These are phyloP conservation scores for Pyrenula massariospora DNA, from an alignment of 495 filamentous ascomycete genomes.

Conservation along the genomic window DNA sequence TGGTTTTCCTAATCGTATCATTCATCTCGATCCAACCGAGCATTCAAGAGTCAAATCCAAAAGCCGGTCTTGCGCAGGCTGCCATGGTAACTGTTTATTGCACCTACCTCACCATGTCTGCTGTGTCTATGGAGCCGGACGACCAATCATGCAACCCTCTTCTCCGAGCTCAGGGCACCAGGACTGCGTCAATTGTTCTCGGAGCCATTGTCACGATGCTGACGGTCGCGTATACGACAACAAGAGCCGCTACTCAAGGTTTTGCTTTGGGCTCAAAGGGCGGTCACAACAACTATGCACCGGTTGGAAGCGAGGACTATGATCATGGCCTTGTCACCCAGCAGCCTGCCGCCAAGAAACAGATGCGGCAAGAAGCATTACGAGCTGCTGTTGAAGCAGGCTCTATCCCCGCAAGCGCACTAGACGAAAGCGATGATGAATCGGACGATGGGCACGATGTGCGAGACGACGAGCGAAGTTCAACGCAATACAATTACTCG, in stretches of 20 bases:
- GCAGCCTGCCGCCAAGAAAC: slow-evolving; percentile 67
- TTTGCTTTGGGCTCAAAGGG: slow-evolving; percentile 66
- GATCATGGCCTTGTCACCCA: slow-evolving; percentile 83
- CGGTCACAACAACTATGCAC: slow-evolving; percentile 40
- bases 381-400: slow-evolving; percentile 87
- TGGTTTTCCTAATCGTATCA: slow-evolving; percentile 73
- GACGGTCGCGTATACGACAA: slow-evolving; percentile 95
- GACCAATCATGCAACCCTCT: slow-evolving; percentile 90
- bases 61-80: slow-evolving; percentile 87
- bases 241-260: slow-evolving; percentile 87
- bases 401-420: slow-evolving; percentile 78
- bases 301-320: slow-evolving; percentile 54
- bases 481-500: slow-evolving; percentile 91
- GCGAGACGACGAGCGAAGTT: slow-evolving; percentile 78
- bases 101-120: slow-evolving; percentile 96
- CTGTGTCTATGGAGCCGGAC: slow-evolving; percentile 97
- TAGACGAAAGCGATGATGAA: slow-evolving; percentile 71
- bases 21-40: slow-evolving; percentile 78
- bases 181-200: slow-evolving; percentile 77
- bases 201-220: slow-evolving; percentile 94
- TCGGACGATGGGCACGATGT: slow-evolving; percentile 42
- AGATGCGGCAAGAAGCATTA: slow-evolving; percentile 87
- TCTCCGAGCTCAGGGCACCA: slow-evolving; percentile 76
- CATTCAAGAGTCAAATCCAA: slow-evolving; percentile 84
- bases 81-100: slow-evolving; percentile 98